A percentile compares a stretch with the other conserved stretches of the same genome.
Evolutionary conservation across 108 stramenopile species (phyloP).

Genomic region (Discostella stelligeroides): DNA sequence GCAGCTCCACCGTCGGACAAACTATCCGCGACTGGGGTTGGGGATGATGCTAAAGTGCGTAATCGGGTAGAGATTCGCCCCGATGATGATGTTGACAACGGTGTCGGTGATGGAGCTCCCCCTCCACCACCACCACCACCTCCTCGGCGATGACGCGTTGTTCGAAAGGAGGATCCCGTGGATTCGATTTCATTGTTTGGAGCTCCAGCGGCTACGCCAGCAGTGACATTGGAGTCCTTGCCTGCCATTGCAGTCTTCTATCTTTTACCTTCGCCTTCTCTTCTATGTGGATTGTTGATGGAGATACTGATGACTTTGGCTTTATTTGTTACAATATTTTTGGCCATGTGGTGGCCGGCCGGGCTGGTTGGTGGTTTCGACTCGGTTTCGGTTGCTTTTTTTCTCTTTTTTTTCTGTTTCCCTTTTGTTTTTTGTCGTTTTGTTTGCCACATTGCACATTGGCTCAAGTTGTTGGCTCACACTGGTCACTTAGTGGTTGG

Average conservation of each 20-base stretch:
- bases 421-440: no score
- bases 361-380: no score
- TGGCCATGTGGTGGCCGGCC: no score
- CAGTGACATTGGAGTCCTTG: neutral
- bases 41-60: neutral
- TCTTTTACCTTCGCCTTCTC: neutral
- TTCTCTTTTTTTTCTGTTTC: no score
- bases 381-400: no score
- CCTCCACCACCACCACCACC: neutral
- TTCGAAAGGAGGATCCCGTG: no score
- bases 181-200: neutral
- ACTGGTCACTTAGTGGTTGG: no score
- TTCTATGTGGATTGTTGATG: no score
- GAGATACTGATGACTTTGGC: no score
- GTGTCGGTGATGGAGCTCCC: neutral
- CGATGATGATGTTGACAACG: neutral
- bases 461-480: no score
- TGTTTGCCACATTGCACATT: no score
- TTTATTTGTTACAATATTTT: no score
- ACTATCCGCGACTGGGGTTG: neutral
- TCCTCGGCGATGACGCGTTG: neutral
- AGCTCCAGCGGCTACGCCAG: neutral
- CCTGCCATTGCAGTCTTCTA: slow-evolving; percentile 6
- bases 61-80: slow-evolving; percentile 1
- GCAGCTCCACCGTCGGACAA: neutral